Evolutionary conservation across 2,329 filamentous ascomycete species (phyloP).

Genomic region (Pseudopyricularia javanii): DNA sequence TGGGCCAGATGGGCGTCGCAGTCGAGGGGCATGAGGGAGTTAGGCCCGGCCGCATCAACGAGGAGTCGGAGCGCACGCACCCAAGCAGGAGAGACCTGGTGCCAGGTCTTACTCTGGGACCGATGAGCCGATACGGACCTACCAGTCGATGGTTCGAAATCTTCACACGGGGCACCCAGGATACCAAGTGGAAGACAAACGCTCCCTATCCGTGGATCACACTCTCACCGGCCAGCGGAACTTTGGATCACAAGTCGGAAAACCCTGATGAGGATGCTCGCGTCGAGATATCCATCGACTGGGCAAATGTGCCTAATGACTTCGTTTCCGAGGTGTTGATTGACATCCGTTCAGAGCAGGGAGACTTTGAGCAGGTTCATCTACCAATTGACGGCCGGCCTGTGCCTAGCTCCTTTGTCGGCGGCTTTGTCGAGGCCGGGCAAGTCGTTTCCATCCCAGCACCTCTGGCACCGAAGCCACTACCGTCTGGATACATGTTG

Average conservation of each 20-base stretch:
- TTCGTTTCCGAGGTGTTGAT: slow-evolving; percentile 15
- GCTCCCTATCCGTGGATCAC: slow-evolving; percentile 35
- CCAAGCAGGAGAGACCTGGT: slow-evolving; percentile 22
- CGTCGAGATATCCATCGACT: slow-evolving; percentile 32
- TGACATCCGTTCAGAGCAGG: slow-evolving; percentile 19
- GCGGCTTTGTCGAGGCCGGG: slow-evolving; percentile 31
- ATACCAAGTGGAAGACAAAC: slow-evolving; percentile 28
- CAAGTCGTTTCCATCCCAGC: slow-evolving; percentile 20
- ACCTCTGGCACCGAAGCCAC: slow-evolving; percentile 13
- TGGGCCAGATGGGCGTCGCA: slow-evolving; percentile 40
- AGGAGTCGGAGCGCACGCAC: slow-evolving; percentile 39
- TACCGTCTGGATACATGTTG: slow-evolving; percentile 16
- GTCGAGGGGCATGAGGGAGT: slow-evolving; percentile 29
- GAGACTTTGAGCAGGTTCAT: slow-evolving; percentile 23
- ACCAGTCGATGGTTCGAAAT: slow-evolving; percentile 28
- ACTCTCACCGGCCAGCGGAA: slow-evolving; percentile 22
- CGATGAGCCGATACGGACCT: slow-evolving; percentile 8
- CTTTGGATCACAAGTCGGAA: slow-evolving; percentile 16
- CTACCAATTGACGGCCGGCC: slow-evolving; percentile 5
- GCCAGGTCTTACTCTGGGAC: slow-evolving; percentile 11
- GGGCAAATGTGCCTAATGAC: slow-evolving; percentile 23
- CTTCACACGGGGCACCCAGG: slow-evolving; percentile 24
- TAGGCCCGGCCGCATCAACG: slow-evolving; percentile 27
- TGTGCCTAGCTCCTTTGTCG: slow-evolving; percentile 27
- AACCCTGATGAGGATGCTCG: slow-evolving; percentile 24